Conservation (phyloP, 2,329 filamentous ascomycete species). For the Zasmidium cellare region DNA sequence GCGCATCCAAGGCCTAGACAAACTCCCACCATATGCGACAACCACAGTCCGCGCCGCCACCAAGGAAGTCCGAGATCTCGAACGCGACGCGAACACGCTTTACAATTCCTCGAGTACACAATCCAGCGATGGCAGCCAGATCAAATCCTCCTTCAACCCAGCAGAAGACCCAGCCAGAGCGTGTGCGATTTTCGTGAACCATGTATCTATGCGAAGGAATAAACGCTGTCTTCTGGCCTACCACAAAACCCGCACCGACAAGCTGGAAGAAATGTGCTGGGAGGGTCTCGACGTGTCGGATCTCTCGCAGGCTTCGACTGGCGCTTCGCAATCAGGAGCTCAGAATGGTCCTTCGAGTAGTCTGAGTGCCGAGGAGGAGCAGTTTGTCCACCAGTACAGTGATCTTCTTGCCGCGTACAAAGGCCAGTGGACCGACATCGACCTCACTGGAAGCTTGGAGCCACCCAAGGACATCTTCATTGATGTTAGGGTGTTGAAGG, state of each 20-base stretch:
- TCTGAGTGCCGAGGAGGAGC: constrained; percentile 91
- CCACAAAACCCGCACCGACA: constrained; percentile 84
- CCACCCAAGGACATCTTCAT: constrained; percentile 96
- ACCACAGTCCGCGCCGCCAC: constrained; percentile 85
- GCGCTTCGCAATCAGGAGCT: constrained; percentile 31
- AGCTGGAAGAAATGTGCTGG: constrained; percentile 93
- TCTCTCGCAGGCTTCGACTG: constrained; percentile 52
- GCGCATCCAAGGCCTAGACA: constrained; percentile 79
- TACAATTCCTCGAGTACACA: constrained; percentile 58
- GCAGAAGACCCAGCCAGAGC: constrained; percentile 78
- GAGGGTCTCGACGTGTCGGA: constrained; percentile 81
- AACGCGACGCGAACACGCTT: constrained; percentile 79
- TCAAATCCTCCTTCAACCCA: constrained; percentile 79
- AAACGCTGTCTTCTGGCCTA: constrained; percentile 95
- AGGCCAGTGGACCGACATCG: constrained; percentile 96
- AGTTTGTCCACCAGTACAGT: constrained; percentile 89
- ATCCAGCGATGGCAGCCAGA: constrained; percentile 29
- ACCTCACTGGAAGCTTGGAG: constrained; percentile 89
- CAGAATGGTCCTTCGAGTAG: constrained; percentile 24
- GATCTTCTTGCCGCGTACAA: constrained; percentile 95
- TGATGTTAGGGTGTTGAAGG: constrained; percentile 91
- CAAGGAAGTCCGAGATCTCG: constrained; percentile 88
- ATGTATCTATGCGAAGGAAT: constrained; percentile 91
- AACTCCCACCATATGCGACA: constrained; percentile 88
- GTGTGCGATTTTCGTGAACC: constrained; percentile 86